Conservation (phyloP, 345 rosid species). For the Camelina sativa region DNA sequence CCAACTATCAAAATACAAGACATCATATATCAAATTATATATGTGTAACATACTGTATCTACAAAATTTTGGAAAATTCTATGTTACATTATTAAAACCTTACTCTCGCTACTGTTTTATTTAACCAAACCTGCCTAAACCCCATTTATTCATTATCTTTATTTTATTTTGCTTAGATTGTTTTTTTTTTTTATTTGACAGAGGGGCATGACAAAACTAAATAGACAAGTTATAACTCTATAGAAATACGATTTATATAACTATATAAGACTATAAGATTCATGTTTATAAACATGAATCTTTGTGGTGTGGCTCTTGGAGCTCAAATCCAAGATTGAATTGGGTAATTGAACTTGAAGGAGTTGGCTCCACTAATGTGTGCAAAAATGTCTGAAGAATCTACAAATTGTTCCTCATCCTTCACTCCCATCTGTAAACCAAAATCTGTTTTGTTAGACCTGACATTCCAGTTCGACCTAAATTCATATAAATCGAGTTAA, state of each 20-base stretch:
- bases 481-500: neutral
- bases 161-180: neutral
- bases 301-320: conserved; percentile 9
- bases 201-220: conserved; percentile 3
- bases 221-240: conserved; percentile 32
- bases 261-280: conserved; percentile 12
- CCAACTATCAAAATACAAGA: conserved; percentile 13
- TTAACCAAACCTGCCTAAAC: conserved; percentile 29
- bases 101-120: conserved; percentile 20
- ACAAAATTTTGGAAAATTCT: conserved; percentile 32
- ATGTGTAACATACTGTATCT: neutral
- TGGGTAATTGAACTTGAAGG: conserved; percentile 87
- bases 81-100: neutral
- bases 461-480: too few species aligned
- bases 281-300: conserved; percentile 30
- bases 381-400: conserved; percentile 86
- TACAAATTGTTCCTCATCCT: conserved; percentile 72
- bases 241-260: conserved; percentile 20
- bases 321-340: conserved; percentile 84
- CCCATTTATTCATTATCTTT: conserved; percentile 18
- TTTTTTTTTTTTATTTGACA: neutral
- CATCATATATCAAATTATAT: neutral
- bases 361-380: conserved; percentile 79
- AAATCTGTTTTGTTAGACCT: neutral
- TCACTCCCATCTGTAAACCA: conserved; percentile 62